phyloP scores from a whole-genome alignment of 164 flowering plant genomes.

The Vitis amurensis region DNA sequence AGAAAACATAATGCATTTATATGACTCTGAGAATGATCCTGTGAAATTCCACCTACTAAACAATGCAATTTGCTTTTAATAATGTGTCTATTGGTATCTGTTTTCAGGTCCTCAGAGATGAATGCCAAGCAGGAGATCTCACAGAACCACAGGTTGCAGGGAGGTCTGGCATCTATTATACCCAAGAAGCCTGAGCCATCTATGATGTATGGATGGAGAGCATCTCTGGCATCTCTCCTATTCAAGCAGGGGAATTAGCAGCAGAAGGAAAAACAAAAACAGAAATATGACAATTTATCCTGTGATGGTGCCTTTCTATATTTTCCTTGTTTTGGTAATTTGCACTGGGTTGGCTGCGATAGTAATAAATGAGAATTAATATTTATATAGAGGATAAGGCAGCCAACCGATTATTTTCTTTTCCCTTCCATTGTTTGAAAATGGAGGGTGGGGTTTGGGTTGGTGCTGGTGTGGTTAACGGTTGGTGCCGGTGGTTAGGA shows the following conservation, averaged over 20 bases:
- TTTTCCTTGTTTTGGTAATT: too few species aligned
- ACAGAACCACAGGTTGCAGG: constrained; percentile 1
- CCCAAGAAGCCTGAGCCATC: constrained; percentile 29
- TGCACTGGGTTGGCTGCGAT: too few species aligned
- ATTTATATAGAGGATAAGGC: too few species aligned
- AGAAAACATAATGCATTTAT: too few species aligned
- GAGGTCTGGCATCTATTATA: constrained; percentile 29
- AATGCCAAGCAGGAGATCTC: constrained; percentile 27
- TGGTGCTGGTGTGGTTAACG: too few species aligned
- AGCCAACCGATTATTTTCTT: too few species aligned
- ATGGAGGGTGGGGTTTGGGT: too few species aligned
- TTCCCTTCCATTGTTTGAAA: too few species aligned
- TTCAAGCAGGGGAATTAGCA: constrained; percentile 30
- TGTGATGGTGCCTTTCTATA: background rate
- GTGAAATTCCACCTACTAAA: too few species aligned
- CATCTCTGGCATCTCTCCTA: constrained; percentile 38
- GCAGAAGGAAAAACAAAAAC: background rate
- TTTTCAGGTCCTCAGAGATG: constrained; percentile 36
- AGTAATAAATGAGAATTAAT: too few species aligned
- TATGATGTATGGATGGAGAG: constrained; percentile 32
- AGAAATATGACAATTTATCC: background rate
- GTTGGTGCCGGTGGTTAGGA: too few species aligned
- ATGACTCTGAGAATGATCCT: too few species aligned
- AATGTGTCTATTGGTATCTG: constrained; percentile 2
- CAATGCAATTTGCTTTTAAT: background rate